Base-by-base conservation (phyloP, 768 basidiomycete genomes). In the Mycena vulgaris region DNA sequence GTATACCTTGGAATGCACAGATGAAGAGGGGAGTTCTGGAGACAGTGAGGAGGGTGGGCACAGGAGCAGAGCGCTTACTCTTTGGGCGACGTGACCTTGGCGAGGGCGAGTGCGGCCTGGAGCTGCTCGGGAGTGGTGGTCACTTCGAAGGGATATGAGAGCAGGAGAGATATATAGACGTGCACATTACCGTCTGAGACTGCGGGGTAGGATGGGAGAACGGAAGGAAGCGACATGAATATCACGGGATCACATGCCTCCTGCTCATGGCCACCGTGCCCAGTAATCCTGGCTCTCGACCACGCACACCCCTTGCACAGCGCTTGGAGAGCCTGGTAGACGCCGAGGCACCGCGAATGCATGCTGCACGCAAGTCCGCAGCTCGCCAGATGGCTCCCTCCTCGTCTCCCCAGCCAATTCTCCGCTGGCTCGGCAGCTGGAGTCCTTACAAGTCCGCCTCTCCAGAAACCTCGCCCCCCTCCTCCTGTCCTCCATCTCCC, bases 11-110 rank as follows among this genome's bases (percentile, higher is more conserved):
- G 39, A 92, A 82, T 5, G 85, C 90, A 74, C 94, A 95, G 64
- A 95, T 94, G 77, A 89, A 93, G n/a, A 95, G 92, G 0, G 93
- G 89, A 2, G 93, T 94, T 70, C 94, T 95, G 66, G 27, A 56
- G 45, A 25, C 14, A 23, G 55, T 68, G 31, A 48, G 70, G 21
- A 57, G 47, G 59, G 39, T 6, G 19, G n/a, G 13, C 25, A 30
- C 47, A 19, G 16, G 63, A 19, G n/a, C 23, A 23, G 10, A 39
- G 23, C 21, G 83, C 90, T 58, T 75, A 94, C 93, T 92, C 89
- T 58, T 85, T 75, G 14, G 93, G 91, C 30, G 85, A 86, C 0
- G 93, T 92, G 35, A 90, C 88, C 58, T 89, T 89, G 3, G 87
- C 92, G 27, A 89, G 81, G 23, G 68, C 74, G 53, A 78, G 71